phyloP scores from a whole-genome alignment of 306 rosid genomes.

The Coriaria nepalensis region DNA sequence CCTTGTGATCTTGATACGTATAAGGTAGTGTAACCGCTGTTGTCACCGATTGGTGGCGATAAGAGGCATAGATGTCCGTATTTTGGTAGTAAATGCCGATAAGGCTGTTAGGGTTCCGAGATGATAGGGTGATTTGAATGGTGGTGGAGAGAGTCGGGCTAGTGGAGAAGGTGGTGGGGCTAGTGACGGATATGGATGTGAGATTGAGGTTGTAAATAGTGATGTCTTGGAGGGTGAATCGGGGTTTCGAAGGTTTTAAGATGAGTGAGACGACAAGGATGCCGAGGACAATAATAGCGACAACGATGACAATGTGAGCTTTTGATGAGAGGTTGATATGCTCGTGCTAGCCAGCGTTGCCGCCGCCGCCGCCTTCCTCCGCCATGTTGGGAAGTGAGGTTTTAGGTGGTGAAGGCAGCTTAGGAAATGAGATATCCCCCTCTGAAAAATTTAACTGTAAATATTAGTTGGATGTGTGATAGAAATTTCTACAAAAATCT shows the following conservation, averaged over 20 bases:
- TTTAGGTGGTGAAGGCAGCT: too few species aligned
- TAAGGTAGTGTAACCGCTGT: constrained; percentile 27
- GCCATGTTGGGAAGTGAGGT: constrained; percentile 26
- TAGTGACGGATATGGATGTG: too few species aligned
- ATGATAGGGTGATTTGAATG: constrained; percentile 43
- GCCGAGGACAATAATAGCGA: too few species aligned
- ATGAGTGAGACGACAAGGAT: constrained; percentile 46
- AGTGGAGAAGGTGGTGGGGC: constrained; percentile 23
- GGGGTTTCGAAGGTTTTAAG: constrained; percentile 49
- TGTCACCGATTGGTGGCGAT: constrained; percentile 54
- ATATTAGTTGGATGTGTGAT: too few species aligned
- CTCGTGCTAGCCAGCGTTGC: constrained; percentile 11
- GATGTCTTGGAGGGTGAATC: constrained; percentile 52
- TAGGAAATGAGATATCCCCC: too few species aligned
- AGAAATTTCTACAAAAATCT: too few species aligned
- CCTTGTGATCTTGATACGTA: constrained; percentile 55
- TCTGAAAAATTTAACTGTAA: too few species aligned
- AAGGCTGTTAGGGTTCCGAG: constrained; percentile 45
- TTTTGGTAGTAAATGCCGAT: constrained; percentile 44
- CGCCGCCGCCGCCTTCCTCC: constrained; percentile 33
- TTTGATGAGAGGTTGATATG: constrained; percentile 5
- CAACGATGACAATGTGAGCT: constrained; percentile 16
- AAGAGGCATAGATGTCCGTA: constrained; percentile 32
- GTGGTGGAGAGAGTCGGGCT: constrained; percentile 21
- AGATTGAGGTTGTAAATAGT: constrained; percentile 50